Base-by-base conservation (phyloP, 2,329 filamentous ascomycete genomes). In the Dactylonectria estremocensis region DNA sequence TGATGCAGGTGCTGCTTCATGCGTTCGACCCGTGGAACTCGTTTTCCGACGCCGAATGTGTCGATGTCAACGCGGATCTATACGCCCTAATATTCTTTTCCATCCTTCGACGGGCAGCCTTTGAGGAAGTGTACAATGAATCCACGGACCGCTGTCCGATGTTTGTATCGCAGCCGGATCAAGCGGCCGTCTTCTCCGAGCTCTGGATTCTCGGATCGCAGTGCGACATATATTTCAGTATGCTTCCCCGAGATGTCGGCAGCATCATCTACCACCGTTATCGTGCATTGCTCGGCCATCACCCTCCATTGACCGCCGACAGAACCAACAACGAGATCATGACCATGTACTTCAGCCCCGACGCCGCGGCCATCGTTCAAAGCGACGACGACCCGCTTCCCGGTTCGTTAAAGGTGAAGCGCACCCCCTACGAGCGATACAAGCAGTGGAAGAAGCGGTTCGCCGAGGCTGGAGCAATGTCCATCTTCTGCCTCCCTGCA, bases 131-230 rank as follows among this genome's bases (percentile, higher is more conserved):
- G 0, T 72, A 72, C 31, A 35, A 71, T 11, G 70, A 72, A 18
- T 69, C 70, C 3, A 71, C 69, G 7, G 70, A 72, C 35, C 58
- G 70, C 8, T 72, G 70, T 1, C 70, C 70, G 2, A 64, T 72
- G 10, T 71, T 71, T 52, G 63, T 72, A 4, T 72, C 70, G 1
- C 63, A 72, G 7, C 70, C 70, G 5, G 70, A 72, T 10, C 69
- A 72, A 55, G 70, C 70, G 0, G 70, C 70, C 0, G 70, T 72
- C 18, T 72, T 72, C 43, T 72, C 68, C 1, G 70, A 72, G 57
- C 69, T 72, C 14, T 72, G 70, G 70, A 59, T 72, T 37, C 48
- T 72, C 5, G 70, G 70, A 16, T 72, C 70, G 1, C 70, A 72
- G 16, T 72, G 70, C 11, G 60, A 72, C 20, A 64, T 71, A 11